Conservation (phyloP, 73 alveolate genomes). For the Tetrahymena elliotti region DNA sequence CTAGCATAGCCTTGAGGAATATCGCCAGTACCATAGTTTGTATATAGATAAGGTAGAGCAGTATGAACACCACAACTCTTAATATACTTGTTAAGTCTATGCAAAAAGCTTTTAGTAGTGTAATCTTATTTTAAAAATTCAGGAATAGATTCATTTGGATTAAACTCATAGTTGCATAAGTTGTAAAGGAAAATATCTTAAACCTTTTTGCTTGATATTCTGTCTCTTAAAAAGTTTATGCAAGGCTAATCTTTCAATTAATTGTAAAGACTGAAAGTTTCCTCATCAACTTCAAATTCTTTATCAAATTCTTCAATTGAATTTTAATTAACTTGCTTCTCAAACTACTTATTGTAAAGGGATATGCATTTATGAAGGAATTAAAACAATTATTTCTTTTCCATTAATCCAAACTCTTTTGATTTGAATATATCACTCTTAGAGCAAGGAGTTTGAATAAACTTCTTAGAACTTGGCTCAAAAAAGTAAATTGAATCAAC, state of each 20-base stretch:
- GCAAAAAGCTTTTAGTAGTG: conserved; percentile 1
- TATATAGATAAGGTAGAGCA: conserved; percentile 2
- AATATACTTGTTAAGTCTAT: not conserved
- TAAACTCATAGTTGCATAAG: conserved; percentile 4
- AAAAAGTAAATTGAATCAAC: not conserved
- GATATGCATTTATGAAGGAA: conserved; percentile 3
- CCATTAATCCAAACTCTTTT: not conserved
- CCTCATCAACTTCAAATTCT: conserved; percentile 15
- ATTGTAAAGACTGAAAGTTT: not conserved
- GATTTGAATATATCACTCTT: conserved; percentile 17
- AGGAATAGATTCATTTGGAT: not conserved
- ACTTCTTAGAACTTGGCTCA: not conserved
- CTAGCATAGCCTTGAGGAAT: conserved; percentile 26
- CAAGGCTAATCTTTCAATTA: not conserved
- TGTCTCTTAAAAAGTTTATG: not conserved
- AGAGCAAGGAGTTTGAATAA: conserved; percentile 19
- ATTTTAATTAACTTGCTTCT: conserved; percentile 3
- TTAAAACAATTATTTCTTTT: conserved; percentile 5
- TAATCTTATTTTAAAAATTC: not conserved
- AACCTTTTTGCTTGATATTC: not conserved
- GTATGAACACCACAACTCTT: conserved; percentile 18
- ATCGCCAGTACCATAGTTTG: conserved; percentile 32
- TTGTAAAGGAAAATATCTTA: conserved; percentile 11
- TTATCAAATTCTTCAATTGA: conserved; percentile 23
- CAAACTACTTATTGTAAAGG: not conserved